Percentiles rank a stretch among this genome's conserved stretches.
Evolutionary conservation across 257 asterid genomes (phyloP).

Genomic region (Penstemon eatonii): DNA sequence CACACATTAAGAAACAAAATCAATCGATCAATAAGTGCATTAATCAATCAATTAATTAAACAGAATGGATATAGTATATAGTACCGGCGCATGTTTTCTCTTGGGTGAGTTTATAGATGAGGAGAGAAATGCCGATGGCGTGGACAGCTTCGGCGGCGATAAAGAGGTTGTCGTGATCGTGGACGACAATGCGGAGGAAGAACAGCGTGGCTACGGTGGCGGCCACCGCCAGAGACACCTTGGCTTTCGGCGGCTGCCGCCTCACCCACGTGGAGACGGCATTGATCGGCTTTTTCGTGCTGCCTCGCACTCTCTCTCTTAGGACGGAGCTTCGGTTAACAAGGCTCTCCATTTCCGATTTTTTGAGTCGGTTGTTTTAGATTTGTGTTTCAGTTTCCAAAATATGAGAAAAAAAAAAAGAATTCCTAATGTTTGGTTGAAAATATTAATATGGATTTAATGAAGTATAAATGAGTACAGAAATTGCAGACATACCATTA

Average conservation of each 20-base stretch:
- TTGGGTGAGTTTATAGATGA: constrained; percentile 34
- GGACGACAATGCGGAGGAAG: constrained; percentile 32
- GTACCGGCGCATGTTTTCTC: constrained; percentile 40
- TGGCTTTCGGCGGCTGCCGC: constrained; percentile 35
- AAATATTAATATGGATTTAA: no score
- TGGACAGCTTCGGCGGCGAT: constrained; percentile 37
- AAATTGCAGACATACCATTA: no score
- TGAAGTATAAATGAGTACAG: no score
- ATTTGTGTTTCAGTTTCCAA: no score
- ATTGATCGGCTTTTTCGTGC: constrained; percentile 30
- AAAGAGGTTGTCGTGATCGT: constrained; percentile 35
- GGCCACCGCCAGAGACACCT: constrained; percentile 24
- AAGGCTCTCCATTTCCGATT: constrained; percentile 13
- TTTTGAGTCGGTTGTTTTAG: no score
- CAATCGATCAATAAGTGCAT: no score
- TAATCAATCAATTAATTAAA: no score
- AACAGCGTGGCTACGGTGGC: constrained; percentile 16
- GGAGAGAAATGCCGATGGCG: constrained; percentile 38
- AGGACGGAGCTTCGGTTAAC: constrained; percentile 15
- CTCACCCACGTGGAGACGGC: constrained; percentile 29
- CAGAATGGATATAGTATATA: no score
- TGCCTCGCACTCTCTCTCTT: constrained; percentile 20
- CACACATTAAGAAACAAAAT: no score
- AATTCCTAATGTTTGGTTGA: no score
- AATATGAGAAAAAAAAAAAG: no score